Base-by-base conservation (phyloP, 768 basidiomycete genomes). In the Amyloporia xantha region DNA sequence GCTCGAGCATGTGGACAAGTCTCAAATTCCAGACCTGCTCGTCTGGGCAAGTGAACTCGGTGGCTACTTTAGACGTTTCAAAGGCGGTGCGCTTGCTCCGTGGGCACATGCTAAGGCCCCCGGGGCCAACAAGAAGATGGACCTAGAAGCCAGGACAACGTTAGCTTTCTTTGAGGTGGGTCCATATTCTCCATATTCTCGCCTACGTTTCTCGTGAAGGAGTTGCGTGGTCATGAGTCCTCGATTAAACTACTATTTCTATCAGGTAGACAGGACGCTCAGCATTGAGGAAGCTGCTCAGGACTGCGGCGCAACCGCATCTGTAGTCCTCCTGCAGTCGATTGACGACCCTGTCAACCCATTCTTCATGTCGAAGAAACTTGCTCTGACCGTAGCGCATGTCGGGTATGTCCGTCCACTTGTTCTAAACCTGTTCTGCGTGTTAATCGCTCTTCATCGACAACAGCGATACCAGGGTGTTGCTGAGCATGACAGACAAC, bases 31-130 rank as follows among this genome's bases (percentile, higher is more conserved):
- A 4, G 86, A 89, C 25, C 67, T 91, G 19, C 85, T 80, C 56
- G 73, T 72, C 9, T 91, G 86, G 82, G 76, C 84, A 44, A 84
- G 84, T 54, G 81, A 84, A 58, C 64, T 84, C 5, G 91, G 91
- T 5, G 93, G 93, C 13, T 97, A 97, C 65, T 97, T 93, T 65
- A 86, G 83, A 59, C 79, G 93, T 42, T 97, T 89, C 67, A 74
- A 69, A 55, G 93, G 93, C 6, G 93, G 93, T 10, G 81, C 74
- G 2, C 70, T 96, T 25, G 62, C 74, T 2, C 84, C 86, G 10
- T 91, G 87, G 89, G 58, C 72, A 19, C 60, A 67, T 9, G 55
- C 56, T 4, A 49, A 51, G 46, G 56, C 59, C 12, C 55, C 59
- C 1, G 61, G 61, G 33, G 56, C 57, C 30, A 58, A 63, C 23